Base-by-base conservation (phyloP, 805 yeast genomes). In the Candida ovalis region DNA sequence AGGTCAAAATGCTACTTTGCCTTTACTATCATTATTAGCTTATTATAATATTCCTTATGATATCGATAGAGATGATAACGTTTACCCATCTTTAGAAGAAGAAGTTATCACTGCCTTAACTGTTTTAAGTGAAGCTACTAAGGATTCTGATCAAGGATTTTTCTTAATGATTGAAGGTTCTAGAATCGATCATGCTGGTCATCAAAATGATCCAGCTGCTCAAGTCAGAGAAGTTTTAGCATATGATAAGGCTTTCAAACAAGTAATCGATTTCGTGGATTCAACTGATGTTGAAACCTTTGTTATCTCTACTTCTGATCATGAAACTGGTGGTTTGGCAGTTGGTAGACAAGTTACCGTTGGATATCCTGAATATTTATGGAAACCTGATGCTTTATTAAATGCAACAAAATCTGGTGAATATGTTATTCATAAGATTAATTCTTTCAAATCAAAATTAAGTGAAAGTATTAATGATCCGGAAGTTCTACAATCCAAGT, bases 261-360 rank as follows among this genome's bases (percentile, higher is more conserved):
- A 88, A 10, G 96, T 84, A 2, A 67, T 80, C 45, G 80, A 86
- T 38, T 89, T 81, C 63, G 87, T 85, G 35, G 81, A 84, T 56
- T 62, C 73, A 8, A 61, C 86, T 2, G 88, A 86, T 44, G 81
- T 78, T 12, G 96, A 89, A 57, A 88, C 96, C 2, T 72, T 86
- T 40, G 77, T 88, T 37, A 73, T 91, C 38, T 81, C 92, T 23
- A 89, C 96, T 2, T 85, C 95, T 22, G 97, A 91, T 66, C 98
- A 91, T 71, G 98, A 91, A 66, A 91, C 97, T 23, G 98, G 98
- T 53, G 98, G 97, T 0, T 74, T 91, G 54, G 86, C 86, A n/a
- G 78, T 88, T 41, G 89, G 96, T 0, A 80, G 91, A 68, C 97
- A 91, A 71, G 66, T 86, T 35, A 62, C 81, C 4, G 64, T 73